phyloP scores from a whole-genome alignment of 1,139 yeast genomes.

The Saccharomyces hybrid region DNA sequence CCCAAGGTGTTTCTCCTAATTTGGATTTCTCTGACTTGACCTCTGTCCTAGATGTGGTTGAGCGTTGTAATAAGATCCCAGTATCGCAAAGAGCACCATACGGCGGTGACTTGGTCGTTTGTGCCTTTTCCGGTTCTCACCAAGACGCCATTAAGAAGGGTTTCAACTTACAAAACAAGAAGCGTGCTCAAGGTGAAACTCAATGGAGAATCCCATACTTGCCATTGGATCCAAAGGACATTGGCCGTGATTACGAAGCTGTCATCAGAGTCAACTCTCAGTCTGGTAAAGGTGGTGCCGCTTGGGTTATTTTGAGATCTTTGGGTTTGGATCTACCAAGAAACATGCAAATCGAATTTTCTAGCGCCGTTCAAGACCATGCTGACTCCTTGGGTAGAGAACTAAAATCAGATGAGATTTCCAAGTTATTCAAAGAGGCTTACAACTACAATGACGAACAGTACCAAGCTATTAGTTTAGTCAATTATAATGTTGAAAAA shows the following conservation, averaged over 20 bases:
- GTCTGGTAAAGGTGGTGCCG: slow-evolving; percentile 98
- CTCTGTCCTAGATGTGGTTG: slow-evolving; percentile 77
- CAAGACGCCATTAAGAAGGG: slow-evolving; percentile 99
- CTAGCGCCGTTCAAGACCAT: slow-evolving; percentile 68
- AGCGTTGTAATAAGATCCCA: slow-evolving; percentile 91
- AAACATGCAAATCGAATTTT: slow-evolving; percentile 82
- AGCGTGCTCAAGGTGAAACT: slow-evolving; percentile 39
- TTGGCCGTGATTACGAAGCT: slow-evolving; percentile 95
- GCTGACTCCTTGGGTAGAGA: slow-evolving; percentile 87
- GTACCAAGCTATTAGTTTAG: slow-evolving; percentile 33
- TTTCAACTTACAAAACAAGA: slow-evolving; percentile 53
- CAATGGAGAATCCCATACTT: slow-evolving; percentile 86
- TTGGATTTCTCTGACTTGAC: slow-evolving; percentile 82
- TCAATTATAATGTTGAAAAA: slow-evolving; percentile 44
- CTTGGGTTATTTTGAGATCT: slow-evolving; percentile 87
- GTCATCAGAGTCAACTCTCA: slow-evolving; percentile 96
- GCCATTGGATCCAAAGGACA: slow-evolving; percentile 93
- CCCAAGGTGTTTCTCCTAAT: slow-evolving; percentile 84
- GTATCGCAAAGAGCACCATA: slow-evolving; percentile 92
- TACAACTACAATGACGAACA: slow-evolving; percentile 53
- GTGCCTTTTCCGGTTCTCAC: slow-evolving; percentile 95
- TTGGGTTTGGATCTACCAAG: slow-evolving; percentile 91
- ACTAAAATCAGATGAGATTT: slow-evolving; percentile 68
- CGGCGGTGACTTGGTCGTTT: slow-evolving; percentile 93
- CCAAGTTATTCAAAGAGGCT: slow-evolving; percentile 61